phyloP scores from a whole-genome alignment of 1,284 basidiomycete genomes.

The Vanrija sp. region DNA sequence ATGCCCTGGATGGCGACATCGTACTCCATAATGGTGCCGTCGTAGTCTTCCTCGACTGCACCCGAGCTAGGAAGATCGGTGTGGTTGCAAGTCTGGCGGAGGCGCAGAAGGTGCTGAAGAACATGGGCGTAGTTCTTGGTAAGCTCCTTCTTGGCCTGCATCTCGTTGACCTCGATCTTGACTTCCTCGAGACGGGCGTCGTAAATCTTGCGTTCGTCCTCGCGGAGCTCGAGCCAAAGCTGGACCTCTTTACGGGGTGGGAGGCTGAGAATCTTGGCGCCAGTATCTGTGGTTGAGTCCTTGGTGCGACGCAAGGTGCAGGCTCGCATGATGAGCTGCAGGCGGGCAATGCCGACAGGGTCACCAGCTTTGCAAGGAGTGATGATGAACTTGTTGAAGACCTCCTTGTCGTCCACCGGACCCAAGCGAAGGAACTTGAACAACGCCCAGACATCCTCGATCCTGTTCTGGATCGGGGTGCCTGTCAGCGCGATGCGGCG shows the following conservation, averaged over 20 bases:
- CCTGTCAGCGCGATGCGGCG: slow-evolving; percentile 91
- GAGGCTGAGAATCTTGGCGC: slow-evolving; percentile 76
- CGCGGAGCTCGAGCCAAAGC: slow-evolving; percentile 76
- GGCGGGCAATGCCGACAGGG: slow-evolving; percentile 81
- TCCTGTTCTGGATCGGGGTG: slow-evolving; percentile 97
- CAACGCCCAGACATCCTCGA: slow-evolving; percentile 94
- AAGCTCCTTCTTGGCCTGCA: slow-evolving; percentile 80
- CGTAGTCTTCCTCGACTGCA: slow-evolving; percentile 46
- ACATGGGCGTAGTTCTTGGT: slow-evolving; percentile 94
- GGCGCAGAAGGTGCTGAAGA: slow-evolving; percentile 86
- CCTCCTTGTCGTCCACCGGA: slow-evolving; percentile 86
- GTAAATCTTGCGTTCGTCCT: slow-evolving; percentile 80
- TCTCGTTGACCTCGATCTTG: slow-evolving; percentile 55
- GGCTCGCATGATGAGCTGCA: slow-evolving; percentile 96
- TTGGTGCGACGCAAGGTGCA: slow-evolving; percentile 95
- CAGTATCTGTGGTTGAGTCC: slow-evolving; percentile 75
- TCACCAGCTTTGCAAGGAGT: slow-evolving; percentile 87
- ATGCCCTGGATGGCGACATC: slow-evolving; percentile 74
- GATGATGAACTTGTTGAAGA: slow-evolving; percentile 91
- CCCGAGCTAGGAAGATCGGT: slow-evolving; percentile 73
- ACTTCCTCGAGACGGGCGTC: slow-evolving; percentile 63
- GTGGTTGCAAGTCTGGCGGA: slow-evolving; percentile 97
- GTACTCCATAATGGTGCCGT: slow-evolving; percentile 65
- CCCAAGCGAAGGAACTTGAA: slow-evolving; percentile 91
- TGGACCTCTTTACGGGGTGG: slow-evolving; percentile 84